Base-by-base conservation (phyloP, 75 land plant species). In the Chamaecyparis obtusa region DNA sequence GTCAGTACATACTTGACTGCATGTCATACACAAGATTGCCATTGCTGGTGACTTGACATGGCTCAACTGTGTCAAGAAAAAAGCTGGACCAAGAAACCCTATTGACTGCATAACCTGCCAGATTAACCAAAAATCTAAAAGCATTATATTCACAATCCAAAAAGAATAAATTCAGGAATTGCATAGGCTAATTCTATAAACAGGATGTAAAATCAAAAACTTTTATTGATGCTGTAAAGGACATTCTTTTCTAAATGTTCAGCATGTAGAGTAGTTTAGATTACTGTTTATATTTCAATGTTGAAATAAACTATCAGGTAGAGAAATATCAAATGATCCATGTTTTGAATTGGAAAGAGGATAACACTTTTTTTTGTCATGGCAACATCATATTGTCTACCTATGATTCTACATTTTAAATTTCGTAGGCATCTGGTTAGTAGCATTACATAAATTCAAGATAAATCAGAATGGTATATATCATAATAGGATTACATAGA, bases 71-170 rank as follows among this genome's bases (percentile, higher is more conserved):
- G 99, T 96, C 67, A 97, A 87, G 93, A 97, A 97, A 92, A 97
- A 97, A n/a, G 99, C 99, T 87, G 99, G 99, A 13, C 99, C 99
- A 74, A 97, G 95, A 89, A 97, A 97, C 55, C 99, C 99, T 86
- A 97, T 90, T 60, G 96, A 90, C 87, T 97, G 99, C 99, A 97
- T 97, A 57, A 96, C 85, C 99, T 97, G 96, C 54, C n/a, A 37
- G 83, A 46, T 39, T 48, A 48, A 86, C 83, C 46, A 80, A 81
- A 74, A 44, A 37, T 19, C 16, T 11, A 44, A 24, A 37, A 44
- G 43, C 9, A 46, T 81, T 41, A 46, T 44, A 46, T n/a, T 80
- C 9, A 27, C 83, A 44, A 81, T 39, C 27, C 46, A 46, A 46
- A 81, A 46, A 81, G 2, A 81, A n/a, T 46, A 1, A 46, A 81